A percentile compares a stretch with the other conserved stretches of the same genome.
These are phyloP conservation scores for Miamiensis avidus DNA, from an alignment of 169 alveolate species.

Conservation along the genomic window DNA sequence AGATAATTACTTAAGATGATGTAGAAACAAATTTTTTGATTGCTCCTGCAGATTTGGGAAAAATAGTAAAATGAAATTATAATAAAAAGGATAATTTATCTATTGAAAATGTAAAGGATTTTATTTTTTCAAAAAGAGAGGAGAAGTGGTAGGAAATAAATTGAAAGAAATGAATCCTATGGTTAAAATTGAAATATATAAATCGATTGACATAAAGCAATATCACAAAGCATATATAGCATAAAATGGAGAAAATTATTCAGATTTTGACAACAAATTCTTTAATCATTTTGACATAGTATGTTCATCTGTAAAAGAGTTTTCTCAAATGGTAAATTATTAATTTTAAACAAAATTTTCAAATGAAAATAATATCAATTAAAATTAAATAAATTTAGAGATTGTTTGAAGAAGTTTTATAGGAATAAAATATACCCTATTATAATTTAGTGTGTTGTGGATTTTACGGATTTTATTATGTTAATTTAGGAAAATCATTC, in stretches of 20 bases:
- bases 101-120: neutral
- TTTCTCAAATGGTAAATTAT: constrained; percentile 27
- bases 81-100: neutral
- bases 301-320: constrained; percentile 17
- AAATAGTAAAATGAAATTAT: constrained; percentile 17
- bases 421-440: constrained; percentile 34
- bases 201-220: neutral
- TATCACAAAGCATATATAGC: neutral
- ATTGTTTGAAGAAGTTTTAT: constrained; percentile 15
- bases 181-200: constrained; percentile 23
- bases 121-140: constrained; percentile 32
- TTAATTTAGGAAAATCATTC: constrained; percentile 28
- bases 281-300: constrained; percentile 8
- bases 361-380: neutral
- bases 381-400: neutral
- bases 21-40: constrained; percentile 38
- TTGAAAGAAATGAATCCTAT: constrained; percentile 36
- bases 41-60: constrained; percentile 25
- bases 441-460: constrained; percentile 47
- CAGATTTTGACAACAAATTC: neutral
- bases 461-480: constrained; percentile 36
- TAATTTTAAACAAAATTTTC: neutral
- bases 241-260: neutral
- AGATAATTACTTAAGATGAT: constrained; percentile 24
- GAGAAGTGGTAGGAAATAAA: constrained; percentile 34